Percentiles rank a stretch among this genome's conserved stretches.
Evolutionary conservation across 2,329 filamentous ascomycete species (phyloP).

Genomic region (Hypoxylon sp.): DNA sequence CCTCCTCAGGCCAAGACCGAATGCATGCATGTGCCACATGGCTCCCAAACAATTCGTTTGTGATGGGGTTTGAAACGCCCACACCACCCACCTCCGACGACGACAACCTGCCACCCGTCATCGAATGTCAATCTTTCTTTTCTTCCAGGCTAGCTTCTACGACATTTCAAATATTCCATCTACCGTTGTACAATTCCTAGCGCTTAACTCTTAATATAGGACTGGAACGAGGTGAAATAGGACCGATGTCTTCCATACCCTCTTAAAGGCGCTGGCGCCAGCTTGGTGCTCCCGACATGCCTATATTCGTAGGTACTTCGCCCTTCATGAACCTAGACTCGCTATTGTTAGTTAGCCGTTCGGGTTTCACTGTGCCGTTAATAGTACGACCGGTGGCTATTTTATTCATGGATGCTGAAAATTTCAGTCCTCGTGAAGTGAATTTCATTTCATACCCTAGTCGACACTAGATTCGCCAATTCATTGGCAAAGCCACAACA

Average conservation of each 20-base stretch:
- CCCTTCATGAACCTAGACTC: slow-evolving; percentile 1
- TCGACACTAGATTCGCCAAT: too few species aligned
- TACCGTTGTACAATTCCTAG: background rate
- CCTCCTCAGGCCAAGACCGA: slow-evolving; percentile 10
- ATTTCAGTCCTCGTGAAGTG: background rate
- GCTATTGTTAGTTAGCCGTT: too few species aligned
- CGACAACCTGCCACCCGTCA: slow-evolving; percentile 1
- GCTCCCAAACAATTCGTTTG: slow-evolving; percentile 8
- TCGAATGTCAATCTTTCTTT: slow-evolving; percentile 6
- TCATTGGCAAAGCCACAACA: slow-evolving; percentile 2
- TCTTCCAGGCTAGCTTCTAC: slow-evolving; percentile 16
- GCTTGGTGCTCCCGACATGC: slow-evolving; percentile 25
- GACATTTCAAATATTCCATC: slow-evolving; percentile 1
- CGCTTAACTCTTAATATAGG: background rate
- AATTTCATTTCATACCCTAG: slow-evolving; percentile 1
- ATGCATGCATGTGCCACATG: slow-evolving; percentile 29
- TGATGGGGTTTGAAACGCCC: slow-evolving; percentile 13
- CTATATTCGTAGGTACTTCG: background rate
- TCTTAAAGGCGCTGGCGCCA: slow-evolving; percentile 29
- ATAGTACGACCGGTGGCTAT: too few species aligned
- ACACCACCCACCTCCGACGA: background rate
- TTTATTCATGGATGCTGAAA: too few species aligned
- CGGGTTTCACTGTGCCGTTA: slow-evolving; percentile 2
- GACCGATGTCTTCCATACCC: slow-evolving; percentile 17
- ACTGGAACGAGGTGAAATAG: slow-evolving; percentile 10